These are phyloP conservation scores for Emericellopsis cladophorae DNA, from an alignment of 2,329 filamentous ascomycete genomes.

Conservation along the genomic window DNA sequence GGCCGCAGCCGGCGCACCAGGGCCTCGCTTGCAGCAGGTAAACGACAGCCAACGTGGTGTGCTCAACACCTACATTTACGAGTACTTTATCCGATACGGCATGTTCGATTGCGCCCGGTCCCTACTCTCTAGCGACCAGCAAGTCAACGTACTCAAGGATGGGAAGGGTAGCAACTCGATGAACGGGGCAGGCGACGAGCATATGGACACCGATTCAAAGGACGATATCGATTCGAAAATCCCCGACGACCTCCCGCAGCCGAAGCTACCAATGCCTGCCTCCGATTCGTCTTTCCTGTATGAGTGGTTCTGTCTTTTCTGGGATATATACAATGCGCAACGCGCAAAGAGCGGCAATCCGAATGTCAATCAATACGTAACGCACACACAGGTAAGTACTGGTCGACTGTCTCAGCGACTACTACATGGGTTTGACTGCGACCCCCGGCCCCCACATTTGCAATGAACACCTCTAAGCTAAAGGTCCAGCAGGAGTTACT, in stretches of 20 bases:
- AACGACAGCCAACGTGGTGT: conserved; percentile 38
- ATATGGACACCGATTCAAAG: conserved; percentile 75
- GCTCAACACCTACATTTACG: conserved; percentile 82
- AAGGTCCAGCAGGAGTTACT: conserved; percentile 64
- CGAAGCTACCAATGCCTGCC: conserved; percentile 51
- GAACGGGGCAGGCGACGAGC: conserved; percentile 60
- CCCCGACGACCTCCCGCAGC: conserved; percentile 67
- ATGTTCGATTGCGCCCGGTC: conserved; percentile 76
- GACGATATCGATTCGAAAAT: conserved; percentile 63
- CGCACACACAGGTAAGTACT: conserved; percentile 62
- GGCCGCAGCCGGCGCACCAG: conserved; percentile 14
- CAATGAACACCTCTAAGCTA: conserved; percentile 62
- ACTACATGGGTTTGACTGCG: conserved; percentile 1
- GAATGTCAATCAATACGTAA: conserved; percentile 62
- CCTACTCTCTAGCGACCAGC: conserved; percentile 54
- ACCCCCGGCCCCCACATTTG: conserved; percentile 18
- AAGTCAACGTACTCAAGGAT: conserved; percentile 54
- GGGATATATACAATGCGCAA: conserved; percentile 85
- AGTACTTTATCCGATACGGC: conserved; percentile 76
- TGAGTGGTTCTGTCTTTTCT: conserved; percentile 96
- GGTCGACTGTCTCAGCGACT: conserved; percentile 8
- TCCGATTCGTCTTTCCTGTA: conserved; percentile 76
- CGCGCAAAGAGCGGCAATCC: conserved; percentile 53
- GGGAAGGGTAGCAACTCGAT: conserved; percentile 53
- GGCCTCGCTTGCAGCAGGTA: conserved; percentile 21